Evolutionary conservation across 192 early-diverging fungal species (phyloP).

Genomic region (Spizellomyces punctatus): DNA sequence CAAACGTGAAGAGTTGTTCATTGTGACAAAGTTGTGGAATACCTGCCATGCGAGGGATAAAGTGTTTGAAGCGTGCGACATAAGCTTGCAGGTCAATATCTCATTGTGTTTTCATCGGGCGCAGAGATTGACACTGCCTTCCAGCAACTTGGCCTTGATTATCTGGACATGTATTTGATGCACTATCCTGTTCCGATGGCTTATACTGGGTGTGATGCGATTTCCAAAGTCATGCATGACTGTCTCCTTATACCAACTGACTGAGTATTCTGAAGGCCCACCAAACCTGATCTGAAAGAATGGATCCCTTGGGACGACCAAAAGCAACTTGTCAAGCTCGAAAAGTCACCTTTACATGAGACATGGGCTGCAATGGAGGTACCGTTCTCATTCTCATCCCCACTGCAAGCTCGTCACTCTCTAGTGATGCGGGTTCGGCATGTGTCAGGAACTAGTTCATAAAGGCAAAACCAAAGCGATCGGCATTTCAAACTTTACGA

Average conservation of each 20-base stretch:
- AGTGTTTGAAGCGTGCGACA: not conserved
- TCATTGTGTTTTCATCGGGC: no score
- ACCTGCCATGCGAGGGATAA: slow-evolving; percentile 43
- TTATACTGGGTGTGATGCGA: not conserved
- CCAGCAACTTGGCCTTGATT: slow-evolving; percentile 67
- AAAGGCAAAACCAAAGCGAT: slow-evolving; percentile 74
- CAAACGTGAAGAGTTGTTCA: slow-evolving; percentile 73
- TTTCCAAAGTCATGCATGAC: slow-evolving; percentile 42
- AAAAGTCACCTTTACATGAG: slow-evolving; percentile 50
- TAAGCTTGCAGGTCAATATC: slow-evolving; percentile 52
- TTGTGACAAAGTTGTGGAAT: slow-evolving; percentile 74
- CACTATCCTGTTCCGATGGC: slow-evolving; percentile 67
- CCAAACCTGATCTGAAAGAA: slow-evolving; percentile 8
- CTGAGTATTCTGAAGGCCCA: slow-evolving; percentile 47
- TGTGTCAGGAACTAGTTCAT: slow-evolving; percentile 58
- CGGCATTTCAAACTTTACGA: slow-evolving; percentile 81
- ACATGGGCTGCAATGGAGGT: slow-evolving; percentile 80
- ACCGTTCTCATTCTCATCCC: not conserved
- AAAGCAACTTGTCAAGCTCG: slow-evolving; percentile 47
- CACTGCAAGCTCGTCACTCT: no score
- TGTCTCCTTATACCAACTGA: slow-evolving; percentile 57
- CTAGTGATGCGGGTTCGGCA: no score
- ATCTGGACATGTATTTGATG: slow-evolving; percentile 83
- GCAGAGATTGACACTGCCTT: slow-evolving; percentile 64
- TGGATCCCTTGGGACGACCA: not conserved